These are phyloP conservation scores for Nematocida sp. DNA, from an alignment of 371 early-diverging fungal genomes.

Conservation along the genomic window DNA sequence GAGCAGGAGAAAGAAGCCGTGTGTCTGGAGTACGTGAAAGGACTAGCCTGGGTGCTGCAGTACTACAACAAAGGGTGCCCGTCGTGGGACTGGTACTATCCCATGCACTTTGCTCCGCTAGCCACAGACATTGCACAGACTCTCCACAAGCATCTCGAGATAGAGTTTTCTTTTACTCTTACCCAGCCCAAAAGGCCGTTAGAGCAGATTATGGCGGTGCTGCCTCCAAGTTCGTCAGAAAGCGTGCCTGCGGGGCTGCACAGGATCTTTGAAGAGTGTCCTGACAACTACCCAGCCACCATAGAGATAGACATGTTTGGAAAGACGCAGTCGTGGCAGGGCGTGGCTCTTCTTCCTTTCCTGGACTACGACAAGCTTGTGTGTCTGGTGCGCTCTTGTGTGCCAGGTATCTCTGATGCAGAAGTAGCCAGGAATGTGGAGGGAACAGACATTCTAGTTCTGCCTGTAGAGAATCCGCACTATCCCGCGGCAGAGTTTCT, in stretches of 20 bases:
- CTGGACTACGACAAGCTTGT: slow-evolving; percentile 53
- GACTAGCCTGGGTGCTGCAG: slow-evolving; percentile 89
- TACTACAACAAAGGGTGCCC: slow-evolving; percentile 89
- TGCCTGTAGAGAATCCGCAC: slow-evolving; percentile 20
- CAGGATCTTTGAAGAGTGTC: slow-evolving; percentile 73
- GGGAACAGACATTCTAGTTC: slow-evolving; percentile 39
- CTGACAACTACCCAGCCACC: slow-evolving; percentile 80
- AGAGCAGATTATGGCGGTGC: slow-evolving; percentile 92
- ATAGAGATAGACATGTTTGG: slow-evolving; percentile 90
- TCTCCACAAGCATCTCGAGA: slow-evolving; percentile 65
- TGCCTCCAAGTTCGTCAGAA: slow-evolving; percentile 72
- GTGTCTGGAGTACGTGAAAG: slow-evolving; percentile 78
- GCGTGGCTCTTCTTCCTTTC: slow-evolving; percentile 63
- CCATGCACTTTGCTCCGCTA: slow-evolving; percentile 92
- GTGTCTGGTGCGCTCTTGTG: slow-evolving; percentile 4
- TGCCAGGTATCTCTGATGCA: slow-evolving; percentile 20
- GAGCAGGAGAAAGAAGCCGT: slow-evolving; percentile 62
- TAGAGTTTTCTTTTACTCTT: slow-evolving; percentile 68
- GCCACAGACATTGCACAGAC: slow-evolving; percentile 72
- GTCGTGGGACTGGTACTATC: slow-evolving; percentile 96
- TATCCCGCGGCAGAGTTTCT: slow-evolving; percentile 28
- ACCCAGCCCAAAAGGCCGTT: slow-evolving; percentile 74
- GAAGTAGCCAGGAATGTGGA: slow-evolving; percentile 55
- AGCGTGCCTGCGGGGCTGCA: slow-evolving; percentile 68
- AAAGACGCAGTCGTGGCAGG: slow-evolving; percentile 92